Conservation (phyloP, 805 yeast genomes). For the Alloascoidea africana region DNA sequence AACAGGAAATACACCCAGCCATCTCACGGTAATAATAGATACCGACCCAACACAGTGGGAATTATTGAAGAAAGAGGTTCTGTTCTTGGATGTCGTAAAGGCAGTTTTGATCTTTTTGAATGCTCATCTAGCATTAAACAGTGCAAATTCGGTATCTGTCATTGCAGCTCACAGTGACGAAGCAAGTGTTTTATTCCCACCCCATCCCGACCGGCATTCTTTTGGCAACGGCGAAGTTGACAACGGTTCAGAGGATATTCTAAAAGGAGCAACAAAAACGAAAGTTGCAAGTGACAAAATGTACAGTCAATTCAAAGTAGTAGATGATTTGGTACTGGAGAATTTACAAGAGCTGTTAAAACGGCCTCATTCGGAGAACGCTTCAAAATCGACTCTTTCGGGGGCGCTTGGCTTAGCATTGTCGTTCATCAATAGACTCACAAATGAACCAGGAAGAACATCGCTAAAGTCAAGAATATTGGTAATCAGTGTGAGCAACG, state of each 20-base stretch:
- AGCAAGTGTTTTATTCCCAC: slow-evolving; percentile 58
- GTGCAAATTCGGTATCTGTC: slow-evolving; percentile 71
- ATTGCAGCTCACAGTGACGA: slow-evolving; percentile 63
- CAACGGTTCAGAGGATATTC: slow-evolving; percentile 2
- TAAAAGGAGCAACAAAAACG: slow-evolving; percentile 4
- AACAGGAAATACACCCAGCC: slow-evolving; percentile 45
- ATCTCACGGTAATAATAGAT: slow-evolving; percentile 67
- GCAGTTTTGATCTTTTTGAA: slow-evolving; percentile 65
- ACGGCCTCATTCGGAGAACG: slow-evolving; percentile 12
- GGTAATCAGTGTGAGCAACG: slow-evolving; percentile 52
- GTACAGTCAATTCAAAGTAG: slow-evolving; percentile 72
- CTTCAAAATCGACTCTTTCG: slow-evolving; percentile 32
- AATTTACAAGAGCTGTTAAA: slow-evolving; percentile 35
- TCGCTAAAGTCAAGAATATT: slow-evolving; percentile 42
- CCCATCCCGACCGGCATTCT: slow-evolving; percentile 7
- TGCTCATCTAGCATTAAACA: slow-evolving; percentile 76
- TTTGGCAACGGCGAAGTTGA: slow-evolving; percentile 4
- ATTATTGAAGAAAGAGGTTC: slow-evolving; percentile 17
- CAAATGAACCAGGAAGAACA: slow-evolving; percentile 27
- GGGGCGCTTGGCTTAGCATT: slow-evolving; percentile 78
- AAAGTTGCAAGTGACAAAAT: slow-evolving; percentile 37
- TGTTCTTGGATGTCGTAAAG: slow-evolving; percentile 44
- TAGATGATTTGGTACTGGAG: slow-evolving; percentile 58
- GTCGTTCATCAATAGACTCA: slow-evolving; percentile 58
- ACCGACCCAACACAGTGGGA: slow-evolving; percentile 63